Evolutionary conservation across 768 basidiomycete genomes (phyloP).

Genomic region (Trametes sanguinea): DNA sequence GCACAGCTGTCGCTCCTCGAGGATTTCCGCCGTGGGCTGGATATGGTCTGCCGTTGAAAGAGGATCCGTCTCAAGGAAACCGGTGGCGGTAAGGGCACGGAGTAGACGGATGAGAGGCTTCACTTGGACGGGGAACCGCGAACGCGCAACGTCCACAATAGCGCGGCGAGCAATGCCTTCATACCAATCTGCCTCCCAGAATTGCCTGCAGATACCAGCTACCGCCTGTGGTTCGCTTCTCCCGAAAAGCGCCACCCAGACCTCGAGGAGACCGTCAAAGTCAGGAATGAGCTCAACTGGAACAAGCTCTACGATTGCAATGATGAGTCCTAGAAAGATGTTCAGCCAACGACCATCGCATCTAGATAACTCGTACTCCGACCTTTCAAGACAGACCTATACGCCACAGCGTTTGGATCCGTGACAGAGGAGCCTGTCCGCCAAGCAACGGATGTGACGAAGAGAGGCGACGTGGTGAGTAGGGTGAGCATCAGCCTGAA

Average conservation of each 20-base stretch:
- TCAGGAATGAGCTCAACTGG: conserved; percentile 78
- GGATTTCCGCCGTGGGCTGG: conserved; percentile 40
- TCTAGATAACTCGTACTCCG: conserved; percentile 14
- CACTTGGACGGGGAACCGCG: conserved; percentile 82
- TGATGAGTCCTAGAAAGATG: conserved; percentile 61
- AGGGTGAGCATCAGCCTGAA: conserved; percentile 58
- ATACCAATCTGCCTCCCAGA: conserved; percentile 80
- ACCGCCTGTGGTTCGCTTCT: conserved; percentile 67
- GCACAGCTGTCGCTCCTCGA: conserved; percentile 58
- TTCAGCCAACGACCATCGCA: conserved; percentile 8
- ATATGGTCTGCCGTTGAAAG: conserved; percentile 55
- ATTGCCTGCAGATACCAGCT: conserved; percentile 73
- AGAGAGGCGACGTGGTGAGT: conserved; percentile 70
- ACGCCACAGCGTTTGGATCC: conserved; percentile 77
- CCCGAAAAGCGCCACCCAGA: conserved; percentile 81
- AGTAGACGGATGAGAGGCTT: conserved; percentile 70
- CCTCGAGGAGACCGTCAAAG: conserved; percentile 68
- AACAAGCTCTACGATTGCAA: conserved; percentile 71
- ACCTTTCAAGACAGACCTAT: conserved; percentile 87
- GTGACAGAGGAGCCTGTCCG: conserved; percentile 66
- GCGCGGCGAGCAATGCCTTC: conserved; percentile 69
- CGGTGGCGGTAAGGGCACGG: conserved; percentile 73
- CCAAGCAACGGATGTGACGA: conserved; percentile 74
- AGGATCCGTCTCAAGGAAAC: conserved; percentile 75
- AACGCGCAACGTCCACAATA: conserved; percentile 78